Evolutionary conservation across 2,329 filamentous ascomycete species (phyloP), one percentile per base, ranked within the genome.

Genomic region (Diaporthe ampelina): DNA sequence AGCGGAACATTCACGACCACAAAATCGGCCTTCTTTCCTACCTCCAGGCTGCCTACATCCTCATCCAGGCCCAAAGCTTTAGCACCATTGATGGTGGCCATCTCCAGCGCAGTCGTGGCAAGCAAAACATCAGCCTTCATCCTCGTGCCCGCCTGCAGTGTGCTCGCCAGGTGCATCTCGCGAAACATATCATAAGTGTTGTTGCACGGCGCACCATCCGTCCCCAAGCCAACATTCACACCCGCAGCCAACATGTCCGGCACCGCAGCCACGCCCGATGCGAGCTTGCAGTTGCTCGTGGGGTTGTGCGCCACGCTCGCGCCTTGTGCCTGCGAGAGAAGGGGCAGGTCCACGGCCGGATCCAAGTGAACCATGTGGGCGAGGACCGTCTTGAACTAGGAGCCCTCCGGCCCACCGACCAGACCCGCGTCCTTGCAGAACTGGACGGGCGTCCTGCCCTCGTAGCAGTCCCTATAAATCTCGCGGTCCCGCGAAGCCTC

Each of bases 351-450:
- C 10, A 24, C 19, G 32, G 29, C 63, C 29, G 32, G 74, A 75
- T 88, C 85, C 6, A 88, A 80, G 76, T 89, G 86, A 2, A 87
- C 86, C 86, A 88, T 88, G 77, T 89, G 87, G 1, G 85, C 87
- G 1, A 89, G 82, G 0, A 89, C 86, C 0, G 85, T 88, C 21
- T 82, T 81, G 0, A 81, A 37, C 17, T 32, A 15, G 7, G 15
- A 13, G 4, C 8, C 59, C 17, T 29, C 37, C 0, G 59, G 17
- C 10, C 83, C 81, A 15, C 83, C 83, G 8, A 83, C 80, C n/a
- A 86, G 77, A 21, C 82, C 81, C 0, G 81, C 84, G 7, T 79
- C 73, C 17, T 78, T 72, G 76, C 84, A 86, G 76, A 85, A 88
- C 13, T 84, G 82, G 81, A 86, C 85, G 4, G 86, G 86, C 0